Conservation (phyloP, 306 rosid species). For the Vigna unguiculata region DNA sequence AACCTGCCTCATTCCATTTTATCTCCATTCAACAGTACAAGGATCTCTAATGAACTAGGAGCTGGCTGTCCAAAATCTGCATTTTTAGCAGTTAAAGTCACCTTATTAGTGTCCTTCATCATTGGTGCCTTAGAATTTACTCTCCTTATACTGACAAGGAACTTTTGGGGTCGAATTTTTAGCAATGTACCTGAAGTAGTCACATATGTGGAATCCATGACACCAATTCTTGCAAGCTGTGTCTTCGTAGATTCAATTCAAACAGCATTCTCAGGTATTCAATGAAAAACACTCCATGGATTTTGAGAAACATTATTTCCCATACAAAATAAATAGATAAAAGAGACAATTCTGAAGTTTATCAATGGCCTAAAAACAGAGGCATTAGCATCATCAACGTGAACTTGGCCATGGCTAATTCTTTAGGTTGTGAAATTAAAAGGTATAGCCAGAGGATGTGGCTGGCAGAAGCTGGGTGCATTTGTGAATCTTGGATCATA, state of each 20-base stretch:
- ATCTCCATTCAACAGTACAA: constrained; percentile 57
- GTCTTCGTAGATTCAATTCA: constrained; percentile 50
- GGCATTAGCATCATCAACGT: too few species aligned
- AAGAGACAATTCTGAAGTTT: too few species aligned
- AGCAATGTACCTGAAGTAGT: constrained; percentile 63
- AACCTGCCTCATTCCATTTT: neutral
- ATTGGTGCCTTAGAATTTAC: constrained; percentile 53
- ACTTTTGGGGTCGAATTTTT: constrained; percentile 71
- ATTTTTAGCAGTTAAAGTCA: constrained; percentile 64
- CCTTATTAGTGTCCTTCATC: constrained; percentile 50
- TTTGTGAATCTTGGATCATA: constrained; percentile 50
- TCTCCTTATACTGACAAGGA: constrained; percentile 55
- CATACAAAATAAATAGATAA: too few species aligned
- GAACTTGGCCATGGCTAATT: too few species aligned
- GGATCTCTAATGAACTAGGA: constrained; percentile 82
- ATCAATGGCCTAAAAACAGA: too few species aligned
- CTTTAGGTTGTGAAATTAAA: constrained; percentile 5
- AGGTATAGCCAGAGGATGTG: constrained; percentile 57
- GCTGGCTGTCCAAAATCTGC: constrained; percentile 71
- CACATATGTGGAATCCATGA: constrained; percentile 54
- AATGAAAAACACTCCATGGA: neutral
- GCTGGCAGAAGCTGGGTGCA: constrained; percentile 59
- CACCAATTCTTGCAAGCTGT: constrained; percentile 50
- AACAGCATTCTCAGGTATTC: constrained; percentile 44
- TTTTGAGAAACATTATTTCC: too few species aligned